Conservation (phyloP, 106 monocot genomes). For the Dioscorea alata region DNA sequence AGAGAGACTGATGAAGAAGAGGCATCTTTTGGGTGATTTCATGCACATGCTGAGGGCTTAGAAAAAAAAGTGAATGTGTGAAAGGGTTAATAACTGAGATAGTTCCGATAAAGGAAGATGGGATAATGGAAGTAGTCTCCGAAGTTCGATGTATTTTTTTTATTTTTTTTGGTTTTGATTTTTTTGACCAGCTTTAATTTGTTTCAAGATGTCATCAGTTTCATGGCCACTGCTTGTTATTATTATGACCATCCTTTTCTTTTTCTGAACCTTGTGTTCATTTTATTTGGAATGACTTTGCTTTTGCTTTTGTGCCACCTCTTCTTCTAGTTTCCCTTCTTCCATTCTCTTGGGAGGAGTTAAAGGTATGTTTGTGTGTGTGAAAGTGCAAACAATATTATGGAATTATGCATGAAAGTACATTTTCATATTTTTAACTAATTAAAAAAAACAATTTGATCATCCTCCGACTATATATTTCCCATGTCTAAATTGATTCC, state of each 20-base stretch:
- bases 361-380: conserved; percentile 18
- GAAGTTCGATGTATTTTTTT: conserved; percentile 58
- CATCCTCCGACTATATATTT: conserved; percentile 5
- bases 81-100: conserved; percentile 27
- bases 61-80: conserved; percentile 22
- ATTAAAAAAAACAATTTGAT: neutral
- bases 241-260: conserved; percentile 3
- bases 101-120: conserved; percentile 45
- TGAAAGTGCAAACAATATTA: conserved; percentile 9
- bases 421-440: conserved; percentile 47
- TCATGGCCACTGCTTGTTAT: conserved; percentile 5
- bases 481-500: neutral
- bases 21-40: conserved; percentile 19
- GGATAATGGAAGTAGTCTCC: conserved; percentile 44
- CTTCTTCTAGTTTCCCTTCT: conserved; percentile 17
- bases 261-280: conserved; percentile 8
- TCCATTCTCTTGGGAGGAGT: conserved; percentile 59
- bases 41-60: neutral
- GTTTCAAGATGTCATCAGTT: conserved; percentile 1
- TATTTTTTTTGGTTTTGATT: conserved; percentile 16
- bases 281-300: conserved; percentile 10
- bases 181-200: conserved; percentile 2
- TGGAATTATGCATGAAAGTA: conserved; percentile 54
- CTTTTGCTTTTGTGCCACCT: conserved; percentile 16
- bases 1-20: conserved; percentile 21